phyloP scores from a whole-genome alignment of 768 basidiomycete genomes.

The Agaricus subrufescens region DNA sequence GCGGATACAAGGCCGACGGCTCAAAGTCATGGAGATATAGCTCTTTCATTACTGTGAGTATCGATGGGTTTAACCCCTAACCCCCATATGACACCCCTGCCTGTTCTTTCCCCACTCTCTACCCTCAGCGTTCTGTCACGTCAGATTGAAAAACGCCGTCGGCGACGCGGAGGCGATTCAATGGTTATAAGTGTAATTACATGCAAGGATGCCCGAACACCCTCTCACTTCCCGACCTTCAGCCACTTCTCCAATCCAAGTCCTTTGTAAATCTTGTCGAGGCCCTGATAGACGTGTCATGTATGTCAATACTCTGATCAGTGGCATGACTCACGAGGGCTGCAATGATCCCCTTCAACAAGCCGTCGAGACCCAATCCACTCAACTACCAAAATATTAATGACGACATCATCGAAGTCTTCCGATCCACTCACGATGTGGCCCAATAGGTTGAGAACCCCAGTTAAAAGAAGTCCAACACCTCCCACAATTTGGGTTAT shows the following conservation, averaged over 20 bases:
- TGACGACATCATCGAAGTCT: not conserved
- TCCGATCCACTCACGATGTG: slow-evolving; percentile 14
- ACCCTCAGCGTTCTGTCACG: no score
- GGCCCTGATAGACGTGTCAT: slow-evolving; percentile 15
- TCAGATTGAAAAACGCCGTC: no score
- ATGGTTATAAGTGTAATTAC: no score
- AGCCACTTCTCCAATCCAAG: slow-evolving; percentile 28
- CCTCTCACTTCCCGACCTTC: slow-evolving; percentile 7
- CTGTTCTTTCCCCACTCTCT: no score
- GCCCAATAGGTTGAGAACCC: slow-evolving; percentile 31
- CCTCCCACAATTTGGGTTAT: slow-evolving; percentile 34
- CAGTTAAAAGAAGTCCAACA: slow-evolving; percentile 29
- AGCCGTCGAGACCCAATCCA: slow-evolving; percentile 26
- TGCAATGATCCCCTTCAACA: slow-evolving; percentile 26
- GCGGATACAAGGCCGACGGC: slow-evolving; percentile 29
- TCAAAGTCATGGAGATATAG: slow-evolving; percentile 27
- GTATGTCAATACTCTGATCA: no score
- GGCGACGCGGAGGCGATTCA: no score
- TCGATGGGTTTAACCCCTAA: not conserved
- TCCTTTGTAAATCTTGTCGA: slow-evolving; percentile 30
- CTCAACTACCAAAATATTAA: slow-evolving; percentile 15
- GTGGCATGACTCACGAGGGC: slow-evolving; percentile 18
- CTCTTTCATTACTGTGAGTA: slow-evolving; percentile 25
- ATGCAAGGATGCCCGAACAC: no score
- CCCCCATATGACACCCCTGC: no score